These are phyloP conservation scores for Trichopus zeylanicus DNA, from an alignment of 116 monocot species.

Conservation along the genomic window DNA sequence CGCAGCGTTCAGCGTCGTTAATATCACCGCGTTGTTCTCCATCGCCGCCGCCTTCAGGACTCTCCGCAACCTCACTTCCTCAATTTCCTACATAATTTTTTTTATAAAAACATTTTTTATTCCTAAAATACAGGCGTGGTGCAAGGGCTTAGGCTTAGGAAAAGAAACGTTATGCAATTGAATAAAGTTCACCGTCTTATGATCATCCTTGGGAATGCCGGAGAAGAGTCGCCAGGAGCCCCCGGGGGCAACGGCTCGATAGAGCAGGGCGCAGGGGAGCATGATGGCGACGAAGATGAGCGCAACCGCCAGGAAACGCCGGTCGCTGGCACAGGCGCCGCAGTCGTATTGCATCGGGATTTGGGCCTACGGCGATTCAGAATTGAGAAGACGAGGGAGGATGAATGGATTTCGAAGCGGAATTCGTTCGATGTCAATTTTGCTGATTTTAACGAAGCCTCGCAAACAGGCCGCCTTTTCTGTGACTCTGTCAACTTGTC, in stretches of 20 bases:
- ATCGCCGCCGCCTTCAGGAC: constrained; percentile 59
- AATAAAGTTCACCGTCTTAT: no score
- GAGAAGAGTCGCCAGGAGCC: not conserved
- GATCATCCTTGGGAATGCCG: no score
- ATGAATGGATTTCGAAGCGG: not conserved
- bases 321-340: not conserved
- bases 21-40: constrained; percentile 53
- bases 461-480: no score
- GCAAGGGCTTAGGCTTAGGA: no score
- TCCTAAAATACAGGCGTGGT: no score
- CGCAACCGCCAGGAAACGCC: not conserved
- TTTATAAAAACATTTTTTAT: no score
- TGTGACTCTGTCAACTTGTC: no score
- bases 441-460: no score
- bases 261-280: not conserved
- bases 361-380: not conserved
- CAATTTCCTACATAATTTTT: no score
- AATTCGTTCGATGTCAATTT: no score
- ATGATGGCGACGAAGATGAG: not conserved
- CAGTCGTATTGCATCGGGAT: not conserved
- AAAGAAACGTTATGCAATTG: no score
- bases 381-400: not conserved
- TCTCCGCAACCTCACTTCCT: constrained; percentile 28
- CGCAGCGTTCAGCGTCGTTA: constrained; percentile 48
- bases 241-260: not conserved